Conservation (phyloP, 2,329 filamentous ascomycete species). For the Hyphodiscus sp. region DNA sequence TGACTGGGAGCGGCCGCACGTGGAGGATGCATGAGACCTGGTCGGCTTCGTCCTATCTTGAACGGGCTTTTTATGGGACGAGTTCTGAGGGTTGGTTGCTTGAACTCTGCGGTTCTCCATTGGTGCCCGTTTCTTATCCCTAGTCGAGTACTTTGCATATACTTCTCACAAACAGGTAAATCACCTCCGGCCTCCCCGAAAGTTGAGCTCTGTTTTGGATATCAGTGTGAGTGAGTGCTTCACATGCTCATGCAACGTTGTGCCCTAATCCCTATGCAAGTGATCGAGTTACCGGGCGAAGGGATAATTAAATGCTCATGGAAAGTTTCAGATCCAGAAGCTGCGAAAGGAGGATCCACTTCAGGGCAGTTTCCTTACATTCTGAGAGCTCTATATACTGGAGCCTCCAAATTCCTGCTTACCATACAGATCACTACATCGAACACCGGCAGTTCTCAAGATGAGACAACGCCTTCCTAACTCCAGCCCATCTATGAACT, state of each 20-base stretch:
- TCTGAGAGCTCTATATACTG: not conserved
- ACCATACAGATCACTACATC: conserved; percentile 10
- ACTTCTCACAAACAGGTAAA: not conserved
- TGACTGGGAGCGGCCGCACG: not conserved
- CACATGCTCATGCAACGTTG: not conserved
- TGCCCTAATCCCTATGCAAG: not conserved
- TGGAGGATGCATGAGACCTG: not conserved
- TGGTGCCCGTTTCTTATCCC: not conserved
- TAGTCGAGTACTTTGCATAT: not conserved
- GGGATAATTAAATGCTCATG: not conserved
- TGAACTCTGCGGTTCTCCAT: not conserved
- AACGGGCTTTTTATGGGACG: not conserved
- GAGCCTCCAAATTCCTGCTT: not conserved
- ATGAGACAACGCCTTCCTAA: conserved; percentile 17
- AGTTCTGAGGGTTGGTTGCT: not conserved
- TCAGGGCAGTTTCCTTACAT: not conserved
- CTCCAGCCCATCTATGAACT: conserved; percentile 11
- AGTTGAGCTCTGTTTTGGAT: not conserved
- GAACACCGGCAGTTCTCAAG: conserved; percentile 12
- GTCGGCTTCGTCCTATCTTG: not conserved
- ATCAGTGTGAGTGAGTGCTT: not conserved
- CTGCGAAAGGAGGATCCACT: not conserved
- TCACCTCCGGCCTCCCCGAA: not conserved
- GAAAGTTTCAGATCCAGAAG: too few species aligned
- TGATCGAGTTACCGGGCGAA: not conserved